Base-by-base conservation (phyloP, 768 basidiomycete species). In the Suillus cothurnatus region DNA sequence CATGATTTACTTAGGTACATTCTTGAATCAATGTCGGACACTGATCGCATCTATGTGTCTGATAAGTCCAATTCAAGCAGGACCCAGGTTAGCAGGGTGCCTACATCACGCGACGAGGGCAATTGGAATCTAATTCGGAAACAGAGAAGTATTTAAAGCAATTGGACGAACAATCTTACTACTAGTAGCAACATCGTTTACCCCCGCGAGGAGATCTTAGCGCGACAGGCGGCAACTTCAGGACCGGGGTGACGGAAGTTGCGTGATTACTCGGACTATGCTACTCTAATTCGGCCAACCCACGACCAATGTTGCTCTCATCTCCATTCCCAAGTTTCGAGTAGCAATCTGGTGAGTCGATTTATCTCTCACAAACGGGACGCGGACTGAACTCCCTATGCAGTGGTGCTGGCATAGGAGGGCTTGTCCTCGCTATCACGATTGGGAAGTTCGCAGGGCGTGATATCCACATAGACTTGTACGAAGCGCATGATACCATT, bases 401-500 rank as follows among this genome's bases (percentile, higher is more conserved):
- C 55, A 66, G 65, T 26, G 65, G 65, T 17, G 31, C 63, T 14
- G 65, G 79, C 23, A 80, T 81, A 61, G 79, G 78, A 38, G 81
- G 81, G 14, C 70, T 84, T 21, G 74, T 77, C 0, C 75, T 84
- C 23, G 78, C 82, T 2, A 70, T 73, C 32, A 69, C 75, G 17
- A 70, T 80, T 19, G 72, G 70, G 19, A 64, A 68, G 34, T 74
- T 74, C 53, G 67, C 74, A 12, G 49, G 72, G 4, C 66, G 71
- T 7, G 66, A 78, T 68, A 68, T 81, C 4, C 69, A 76, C 63
- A 75, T 81, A 17, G 71, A 80, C 62, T 68, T 84, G 3, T 85
- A 83, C 68, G 83, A 85, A 71, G 76, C 80, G 0, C 77, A 75
- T 28, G 78, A 76, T 23, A 73, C 77, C 53, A 73, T 81, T 31